A percentile compares a stretch with the other conserved stretches of the same genome.
These are phyloP conservation scores for Monilinia vaccinii-corymbosi DNA, from an alignment of 2,329 filamentous ascomycete genomes.

Conservation along the genomic window DNA sequence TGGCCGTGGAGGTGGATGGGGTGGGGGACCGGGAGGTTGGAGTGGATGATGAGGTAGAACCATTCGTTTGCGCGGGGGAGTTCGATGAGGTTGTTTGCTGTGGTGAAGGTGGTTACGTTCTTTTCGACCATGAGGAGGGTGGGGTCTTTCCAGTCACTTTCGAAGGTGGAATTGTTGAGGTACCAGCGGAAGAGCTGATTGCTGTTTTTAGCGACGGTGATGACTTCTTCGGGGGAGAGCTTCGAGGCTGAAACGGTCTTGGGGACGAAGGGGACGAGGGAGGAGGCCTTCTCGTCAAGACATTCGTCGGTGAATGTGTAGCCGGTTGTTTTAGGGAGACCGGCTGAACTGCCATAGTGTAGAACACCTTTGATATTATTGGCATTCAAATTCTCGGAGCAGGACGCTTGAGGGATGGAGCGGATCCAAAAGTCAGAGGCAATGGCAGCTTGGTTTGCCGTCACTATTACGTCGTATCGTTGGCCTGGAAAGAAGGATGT, in stretches of 20 bases:
- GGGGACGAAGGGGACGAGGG: slow-evolving; percentile 23
- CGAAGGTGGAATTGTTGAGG: slow-evolving; percentile 38
- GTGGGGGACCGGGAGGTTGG: slow-evolving; percentile 18
- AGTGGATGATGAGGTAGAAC: slow-evolving; percentile 27
- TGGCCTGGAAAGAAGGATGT: slow-evolving; percentile 30
- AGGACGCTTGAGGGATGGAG: slow-evolving; percentile 42
- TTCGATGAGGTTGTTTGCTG: slow-evolving; percentile 19
- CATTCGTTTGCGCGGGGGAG: slow-evolving; percentile 24
- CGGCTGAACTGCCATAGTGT: slow-evolving; percentile 36
- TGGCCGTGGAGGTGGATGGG: slow-evolving; percentile 42
- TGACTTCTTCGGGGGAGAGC: slow-evolving; percentile 13
- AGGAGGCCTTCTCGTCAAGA: slow-evolving; percentile 25
- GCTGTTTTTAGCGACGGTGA: slow-evolving; percentile 20
- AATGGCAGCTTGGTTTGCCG: slow-evolving; percentile 35
- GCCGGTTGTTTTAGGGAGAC: slow-evolving; percentile 23
- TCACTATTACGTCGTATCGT: slow-evolving; percentile 35
- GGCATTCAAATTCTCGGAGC: slow-evolving; percentile 47
- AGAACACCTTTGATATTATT: slow-evolving; percentile 39
- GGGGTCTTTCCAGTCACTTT: slow-evolving; percentile 39
- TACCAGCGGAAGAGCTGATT: slow-evolving; percentile 37
- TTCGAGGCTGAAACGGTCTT: slow-evolving; percentile 11
- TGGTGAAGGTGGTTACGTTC: slow-evolving; percentile 20
- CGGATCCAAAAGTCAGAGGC: slow-evolving; percentile 47
- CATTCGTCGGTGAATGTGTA: slow-evolving; percentile 23
- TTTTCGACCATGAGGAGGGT: slow-evolving; percentile 32